phyloP scores from a whole-genome alignment of 805 yeast genomes.

The Hanseniaspora thailandica region DNA sequence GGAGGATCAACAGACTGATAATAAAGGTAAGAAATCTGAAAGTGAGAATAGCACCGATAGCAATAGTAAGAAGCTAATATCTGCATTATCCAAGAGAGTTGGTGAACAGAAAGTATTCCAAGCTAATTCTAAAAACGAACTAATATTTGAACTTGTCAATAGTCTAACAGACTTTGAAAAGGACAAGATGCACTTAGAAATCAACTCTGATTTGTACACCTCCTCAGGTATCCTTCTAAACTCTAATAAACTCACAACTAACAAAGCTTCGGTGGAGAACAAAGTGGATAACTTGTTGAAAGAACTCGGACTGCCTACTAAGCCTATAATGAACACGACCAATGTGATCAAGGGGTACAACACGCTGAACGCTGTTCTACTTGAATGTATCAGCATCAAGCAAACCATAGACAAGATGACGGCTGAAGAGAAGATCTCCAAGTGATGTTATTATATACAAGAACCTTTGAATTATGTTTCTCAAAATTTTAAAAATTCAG shows the following conservation, averaged over 20 bases:
- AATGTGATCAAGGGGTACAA: conserved; percentile 45
- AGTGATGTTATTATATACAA: too few species aligned
- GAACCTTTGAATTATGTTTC: too few species aligned
- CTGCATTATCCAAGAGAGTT: background rate
- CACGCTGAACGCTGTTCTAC: background rate
- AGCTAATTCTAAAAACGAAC: conserved; percentile 6
- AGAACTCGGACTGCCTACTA: conserved; percentile 67
- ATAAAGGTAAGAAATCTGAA: conserved; percentile 18
- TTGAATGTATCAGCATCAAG: conserved; percentile 3
- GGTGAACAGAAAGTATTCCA: background rate
- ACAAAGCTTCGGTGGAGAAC: conserved; percentile 64
- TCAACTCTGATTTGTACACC: conserved; percentile 18
- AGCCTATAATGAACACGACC: conserved; percentile 81
- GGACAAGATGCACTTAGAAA: conserved; percentile 9
- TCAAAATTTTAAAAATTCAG: background rate
- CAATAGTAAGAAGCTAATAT: conserved; percentile 22
- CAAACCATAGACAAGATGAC: conserved; percentile 60
- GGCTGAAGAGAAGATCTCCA: conserved; percentile 49
- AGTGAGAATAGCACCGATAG: conserved; percentile 17
- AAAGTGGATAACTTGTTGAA: conserved; percentile 51
- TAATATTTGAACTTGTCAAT: conserved; percentile 1
- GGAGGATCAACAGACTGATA: background rate
- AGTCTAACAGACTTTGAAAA: conserved; percentile 9
- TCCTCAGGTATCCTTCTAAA: conserved; percentile 72
- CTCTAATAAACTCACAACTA: conserved; percentile 63